Conservation (phyloP, 768 basidiomycete species). For the Rhodotorula paludigena region DNA sequence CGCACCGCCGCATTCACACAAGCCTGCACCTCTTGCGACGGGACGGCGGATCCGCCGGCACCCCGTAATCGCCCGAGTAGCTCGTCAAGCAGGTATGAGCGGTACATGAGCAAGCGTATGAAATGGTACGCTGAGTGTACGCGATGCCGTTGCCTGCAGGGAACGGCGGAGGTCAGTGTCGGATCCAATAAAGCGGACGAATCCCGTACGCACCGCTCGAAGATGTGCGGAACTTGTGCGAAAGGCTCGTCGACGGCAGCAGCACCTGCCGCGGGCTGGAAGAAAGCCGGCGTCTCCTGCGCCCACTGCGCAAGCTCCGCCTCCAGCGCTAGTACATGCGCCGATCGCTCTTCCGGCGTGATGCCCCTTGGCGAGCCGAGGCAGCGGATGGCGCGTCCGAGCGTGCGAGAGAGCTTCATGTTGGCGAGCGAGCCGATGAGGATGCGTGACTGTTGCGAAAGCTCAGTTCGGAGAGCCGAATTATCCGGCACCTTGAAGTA, state of each 20-base stretch:
- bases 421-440: background rate
- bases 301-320: background rate
- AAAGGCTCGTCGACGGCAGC: background rate
- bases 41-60: background rate
- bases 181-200: no score
- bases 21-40: background rate
- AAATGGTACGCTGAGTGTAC: background rate
- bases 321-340: background rate
- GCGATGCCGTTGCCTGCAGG: background rate
- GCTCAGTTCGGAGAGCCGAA: background rate
- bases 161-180: background rate
- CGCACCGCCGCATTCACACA: background rate
- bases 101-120: background rate
- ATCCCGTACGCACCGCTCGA: background rate
- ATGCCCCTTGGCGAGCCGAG: constrained; percentile 1
- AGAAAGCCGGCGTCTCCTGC: constrained; percentile 2
- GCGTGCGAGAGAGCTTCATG: constrained; percentile 1
- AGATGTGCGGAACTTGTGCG: constrained; percentile 1
- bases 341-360: background rate
- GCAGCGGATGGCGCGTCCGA: background rate
- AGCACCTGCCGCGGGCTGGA: background rate
- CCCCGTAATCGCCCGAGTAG: background rate
- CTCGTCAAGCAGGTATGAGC: background rate
- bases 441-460: background rate
- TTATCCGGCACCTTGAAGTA: background rate